Evolutionary conservation across 2,329 filamentous ascomycete genomes (phyloP).

Genomic region (Apiospora aurea): DNA sequence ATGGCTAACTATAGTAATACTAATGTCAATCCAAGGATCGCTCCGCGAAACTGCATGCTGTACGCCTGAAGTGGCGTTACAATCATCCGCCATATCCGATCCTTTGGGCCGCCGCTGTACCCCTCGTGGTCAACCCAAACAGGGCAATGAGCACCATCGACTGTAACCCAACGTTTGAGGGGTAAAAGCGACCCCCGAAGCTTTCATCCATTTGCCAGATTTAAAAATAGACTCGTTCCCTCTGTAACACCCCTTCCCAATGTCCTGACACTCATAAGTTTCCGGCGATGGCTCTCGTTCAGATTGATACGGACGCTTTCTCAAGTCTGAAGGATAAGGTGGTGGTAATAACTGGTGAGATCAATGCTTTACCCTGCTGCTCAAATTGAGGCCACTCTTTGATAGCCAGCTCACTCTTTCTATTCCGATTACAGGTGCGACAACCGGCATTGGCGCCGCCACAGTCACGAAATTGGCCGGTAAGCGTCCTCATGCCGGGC

Average conservation of each 20-base stretch:
- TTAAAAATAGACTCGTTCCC: background rate
- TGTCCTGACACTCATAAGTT: fast-evolving
- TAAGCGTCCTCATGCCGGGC: background rate
- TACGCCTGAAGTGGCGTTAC: background rate
- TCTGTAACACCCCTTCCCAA: background rate
- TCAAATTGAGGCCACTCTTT: background rate
- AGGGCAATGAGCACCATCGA: background rate
- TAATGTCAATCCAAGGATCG: too few species aligned
- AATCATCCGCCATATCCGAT: background rate
- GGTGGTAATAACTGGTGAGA: background rate
- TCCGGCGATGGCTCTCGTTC: background rate
- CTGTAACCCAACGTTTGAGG: background rate
- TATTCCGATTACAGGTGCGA: background rate
- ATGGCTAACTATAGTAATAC: too few species aligned
- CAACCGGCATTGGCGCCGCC: background rate
- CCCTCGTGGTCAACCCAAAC: background rate
- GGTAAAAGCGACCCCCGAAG: background rate
- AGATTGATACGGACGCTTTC: background rate
- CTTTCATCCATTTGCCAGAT: background rate
- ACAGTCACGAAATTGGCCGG: background rate
- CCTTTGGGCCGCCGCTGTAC: background rate
- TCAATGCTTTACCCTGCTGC: too few species aligned
- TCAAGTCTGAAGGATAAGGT: background rate
- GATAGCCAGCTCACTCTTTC: background rate
- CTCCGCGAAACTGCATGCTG: too few species aligned